Evolutionary conservation across 768 basidiomycete species (phyloP), one percentile per base, ranked within the genome.

Genomic region (Kwoniella europaea): DNA sequence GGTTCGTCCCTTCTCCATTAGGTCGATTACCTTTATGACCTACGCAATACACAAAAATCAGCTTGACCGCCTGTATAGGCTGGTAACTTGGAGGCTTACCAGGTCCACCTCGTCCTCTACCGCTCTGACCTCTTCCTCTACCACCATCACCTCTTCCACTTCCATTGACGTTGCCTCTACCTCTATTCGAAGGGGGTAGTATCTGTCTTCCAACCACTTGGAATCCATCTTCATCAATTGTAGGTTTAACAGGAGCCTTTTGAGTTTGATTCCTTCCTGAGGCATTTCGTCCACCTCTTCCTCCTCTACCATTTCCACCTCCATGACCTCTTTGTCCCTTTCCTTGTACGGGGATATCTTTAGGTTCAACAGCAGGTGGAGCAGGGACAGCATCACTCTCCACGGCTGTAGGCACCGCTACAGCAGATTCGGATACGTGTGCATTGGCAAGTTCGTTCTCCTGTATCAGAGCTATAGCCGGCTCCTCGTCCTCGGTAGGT

Each of bases 141-240:
- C 46, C 20, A 41, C 59, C 59, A 52, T 54, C 44, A 16, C 66
- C 63, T 35, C 58, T 20, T 5, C 69, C 57, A 53, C 69, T 16
- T 43, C 27, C 50, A 53, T 24, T 50, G 35, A 22, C 57, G 18
- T 61, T 58, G 44, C 62, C 63, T n/a, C 68, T 20, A 44, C 63
- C 59, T 63, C 67, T 57, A 13, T 55, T 24, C 20, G 69, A n/a
- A 2, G 42, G 3, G 18, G 46, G 41, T 6, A 44, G 58, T 24
- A 18, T 52, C 50, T 55, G 66, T 58, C 72, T 68, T 12, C 74
- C 74, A n/a, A 75, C 76, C 41, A 73, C 69, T 67, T 77, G 75
- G 66, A 79, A 79, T 43, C 78, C 78, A 59, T 79, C 78, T 53
- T 72, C 78, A 60, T 79, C 78, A 2, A 77, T 66, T 1, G 65